A percentile compares a stretch with the other conserved stretches of the same genome.
Conservation (phyloP, 1,284 basidiomycete species). For the Ustilago shanxiensis region DNA sequence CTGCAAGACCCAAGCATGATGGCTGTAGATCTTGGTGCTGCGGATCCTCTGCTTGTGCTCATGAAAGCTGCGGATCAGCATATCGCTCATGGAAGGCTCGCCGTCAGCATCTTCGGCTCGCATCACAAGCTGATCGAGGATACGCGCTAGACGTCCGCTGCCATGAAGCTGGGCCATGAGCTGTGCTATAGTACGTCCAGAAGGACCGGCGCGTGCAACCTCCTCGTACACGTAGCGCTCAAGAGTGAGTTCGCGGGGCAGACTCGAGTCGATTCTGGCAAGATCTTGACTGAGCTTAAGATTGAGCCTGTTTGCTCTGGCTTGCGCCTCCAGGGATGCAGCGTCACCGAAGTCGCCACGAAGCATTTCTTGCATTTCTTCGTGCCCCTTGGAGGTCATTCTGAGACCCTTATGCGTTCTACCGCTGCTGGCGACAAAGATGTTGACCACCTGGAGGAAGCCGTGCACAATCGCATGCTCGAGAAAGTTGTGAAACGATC, state of each 20-base stretch:
- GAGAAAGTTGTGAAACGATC: conserved; percentile 25
- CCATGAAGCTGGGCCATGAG: conserved; percentile 33
- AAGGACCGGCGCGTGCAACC: conserved; percentile 32
- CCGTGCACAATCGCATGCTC: conserved; percentile 41
- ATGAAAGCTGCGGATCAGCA: conserved; percentile 37
- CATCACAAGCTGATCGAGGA: conserved; percentile 24
- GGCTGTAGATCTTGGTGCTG: conserved; percentile 40
- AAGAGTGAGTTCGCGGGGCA: conserved; percentile 45
- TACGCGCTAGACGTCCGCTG: conserved; percentile 27
- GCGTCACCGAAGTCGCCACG: conserved; percentile 25
- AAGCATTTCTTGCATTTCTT: conserved; percentile 41
- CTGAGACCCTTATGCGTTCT: conserved; percentile 31
- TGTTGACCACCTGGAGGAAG: conserved; percentile 44
- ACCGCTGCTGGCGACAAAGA: conserved; percentile 17
- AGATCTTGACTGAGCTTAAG: conserved; percentile 31
- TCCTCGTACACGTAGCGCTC: conserved; percentile 43
- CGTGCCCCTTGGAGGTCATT: conserved; percentile 34
- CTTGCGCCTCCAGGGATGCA: conserved; percentile 23
- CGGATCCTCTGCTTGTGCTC: conserved; percentile 44
- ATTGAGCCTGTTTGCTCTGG: conserved; percentile 20
- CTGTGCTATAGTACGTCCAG: conserved; percentile 31
- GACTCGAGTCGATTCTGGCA: conserved; percentile 13
- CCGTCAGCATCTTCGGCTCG: conserved; percentile 39
- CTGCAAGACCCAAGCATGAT: conserved; percentile 50
- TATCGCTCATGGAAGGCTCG: conserved; percentile 39